phyloP scores from a whole-genome alignment of 345 rosid genomes.

The Brassica nigra region DNA sequence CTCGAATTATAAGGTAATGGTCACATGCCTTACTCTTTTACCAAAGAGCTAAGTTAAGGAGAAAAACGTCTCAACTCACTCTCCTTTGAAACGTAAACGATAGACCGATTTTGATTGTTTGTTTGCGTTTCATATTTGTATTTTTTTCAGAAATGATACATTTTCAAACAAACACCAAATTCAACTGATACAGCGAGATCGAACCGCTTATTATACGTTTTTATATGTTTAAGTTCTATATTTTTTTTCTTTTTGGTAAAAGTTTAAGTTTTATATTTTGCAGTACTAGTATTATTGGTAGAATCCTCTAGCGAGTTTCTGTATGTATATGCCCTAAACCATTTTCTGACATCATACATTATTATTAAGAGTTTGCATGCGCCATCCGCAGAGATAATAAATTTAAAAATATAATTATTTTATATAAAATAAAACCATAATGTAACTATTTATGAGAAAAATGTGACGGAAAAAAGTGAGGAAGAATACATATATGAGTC shows the following conservation, averaged over 20 bases:
- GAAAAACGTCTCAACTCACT: conserved; percentile 4
- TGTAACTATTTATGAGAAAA: too few species aligned
- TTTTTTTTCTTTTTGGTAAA: too few species aligned
- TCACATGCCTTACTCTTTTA: background rate
- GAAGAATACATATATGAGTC: too few species aligned
- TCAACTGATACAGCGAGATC: background rate
- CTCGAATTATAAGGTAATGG: conserved; percentile 28
- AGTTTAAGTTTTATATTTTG: too few species aligned
- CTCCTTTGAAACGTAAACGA: background rate
- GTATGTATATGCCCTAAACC: background rate
- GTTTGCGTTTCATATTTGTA: background rate
- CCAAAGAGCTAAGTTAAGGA: conserved; percentile 22
- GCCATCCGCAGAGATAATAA: too few species aligned
- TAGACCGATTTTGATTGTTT: background rate
- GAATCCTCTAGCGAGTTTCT: background rate
- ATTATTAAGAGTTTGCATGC: too few species aligned
- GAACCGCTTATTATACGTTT: background rate
- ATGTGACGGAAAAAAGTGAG: too few species aligned
- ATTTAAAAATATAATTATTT: too few species aligned
- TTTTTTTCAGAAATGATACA: background rate
- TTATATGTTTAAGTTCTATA: too few species aligned
- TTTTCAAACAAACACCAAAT: background rate
- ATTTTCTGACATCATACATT: too few species aligned
- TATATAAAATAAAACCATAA: too few species aligned
- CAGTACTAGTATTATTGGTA: background rate